phyloP scores from a whole-genome alignment of 106 monocot genomes.

The Dendrobium huoshanense region DNA sequence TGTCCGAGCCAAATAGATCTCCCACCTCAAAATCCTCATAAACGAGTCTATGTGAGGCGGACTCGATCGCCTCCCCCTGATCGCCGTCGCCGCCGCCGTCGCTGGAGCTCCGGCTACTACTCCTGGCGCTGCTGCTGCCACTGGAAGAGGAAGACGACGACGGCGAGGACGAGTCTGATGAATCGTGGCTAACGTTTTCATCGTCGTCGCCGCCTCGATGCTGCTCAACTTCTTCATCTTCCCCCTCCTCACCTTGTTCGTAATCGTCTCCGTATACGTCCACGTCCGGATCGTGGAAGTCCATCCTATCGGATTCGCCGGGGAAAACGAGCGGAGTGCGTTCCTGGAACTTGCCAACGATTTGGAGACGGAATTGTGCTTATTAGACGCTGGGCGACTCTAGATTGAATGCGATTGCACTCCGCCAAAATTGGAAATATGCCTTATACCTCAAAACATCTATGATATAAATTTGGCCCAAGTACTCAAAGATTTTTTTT shows the following conservation, averaged over 20 bases:
- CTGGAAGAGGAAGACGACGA: slow-evolving; percentile 37
- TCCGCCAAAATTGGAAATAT: not conserved
- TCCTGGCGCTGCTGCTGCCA: slow-evolving; percentile 26
- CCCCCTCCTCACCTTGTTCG: slow-evolving; percentile 29
- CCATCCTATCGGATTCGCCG: slow-evolving; percentile 25
- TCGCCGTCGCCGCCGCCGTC: slow-evolving; percentile 6
- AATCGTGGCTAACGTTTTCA: slow-evolving; percentile 35
- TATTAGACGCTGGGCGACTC: not conserved
- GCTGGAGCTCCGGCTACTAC: slow-evolving; percentile 24
- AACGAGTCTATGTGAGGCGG: slow-evolving; percentile 7
- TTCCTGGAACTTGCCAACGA: not conserved
- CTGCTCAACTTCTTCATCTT: slow-evolving; percentile 10
- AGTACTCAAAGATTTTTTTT: too few species aligned
- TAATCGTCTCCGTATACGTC: slow-evolving; percentile 63
- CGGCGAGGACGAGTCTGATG: slow-evolving; percentile 59
- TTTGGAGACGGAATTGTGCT: not conserved
- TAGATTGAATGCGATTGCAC: not conserved
- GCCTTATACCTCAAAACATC: too few species aligned
- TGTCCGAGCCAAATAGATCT: slow-evolving; percentile 90
- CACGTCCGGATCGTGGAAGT: slow-evolving; percentile 63
- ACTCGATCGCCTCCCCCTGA: slow-evolving; percentile 38
- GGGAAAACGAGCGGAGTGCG: not conserved
- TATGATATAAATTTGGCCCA: too few species aligned
- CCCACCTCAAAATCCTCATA: slow-evolving; percentile 38
- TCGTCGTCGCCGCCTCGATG: slow-evolving; percentile 27